Evolutionary conservation across 257 asterid genomes (phyloP), one percentile per base, ranked within the genome.

Genomic region (Solanum infundibuliforme): DNA sequence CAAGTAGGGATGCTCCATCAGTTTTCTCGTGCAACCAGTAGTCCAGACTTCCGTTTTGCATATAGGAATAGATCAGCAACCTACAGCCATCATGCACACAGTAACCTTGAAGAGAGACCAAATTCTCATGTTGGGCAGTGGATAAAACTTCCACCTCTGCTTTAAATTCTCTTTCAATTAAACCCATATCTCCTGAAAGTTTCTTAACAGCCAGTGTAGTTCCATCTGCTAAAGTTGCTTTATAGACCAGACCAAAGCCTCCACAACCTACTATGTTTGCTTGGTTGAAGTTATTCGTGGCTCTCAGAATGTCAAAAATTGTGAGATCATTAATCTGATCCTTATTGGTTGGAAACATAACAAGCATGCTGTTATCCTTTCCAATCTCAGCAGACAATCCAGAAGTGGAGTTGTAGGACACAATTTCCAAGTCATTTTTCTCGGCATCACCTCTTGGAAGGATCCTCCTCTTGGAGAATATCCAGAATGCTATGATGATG

Each of bases 31-130:
- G 99, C 90, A 97, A 86, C 99, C 99, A 97, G 92, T 92, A 95
- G 87, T 97, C 99, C 16, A 97, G 91, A 89, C 99, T 97, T 77
- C 98, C 99, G 39, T 97, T 97, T 88, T 97, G 99, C 99, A 95
- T 97, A 87, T 92, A 97, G 43, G 99, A 88, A 74, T 97, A 97
- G 84, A 97, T 92, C 91, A 97, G 91, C 92, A 97, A 88, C 86
- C 99, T 92, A 84, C 72, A 91, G 87, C 99, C 98, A 85, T 94
- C 98, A 60, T 97, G 99, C 87, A 96, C 93, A 84, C 99, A 97
- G 92, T 95, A 97, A 43, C 99, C 99, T 88, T 91, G 96, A 79
- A 97, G 92, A 60, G 98, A 91, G 65, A 97, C 99, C 65, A 97
- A 92, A 91, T 97, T 97, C 89, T 92, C 91, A 90, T 97, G 99